Evolutionary conservation across 2,329 filamentous ascomycete genomes (phyloP).

Genomic region (Fragosphaeria purpurea): DNA sequence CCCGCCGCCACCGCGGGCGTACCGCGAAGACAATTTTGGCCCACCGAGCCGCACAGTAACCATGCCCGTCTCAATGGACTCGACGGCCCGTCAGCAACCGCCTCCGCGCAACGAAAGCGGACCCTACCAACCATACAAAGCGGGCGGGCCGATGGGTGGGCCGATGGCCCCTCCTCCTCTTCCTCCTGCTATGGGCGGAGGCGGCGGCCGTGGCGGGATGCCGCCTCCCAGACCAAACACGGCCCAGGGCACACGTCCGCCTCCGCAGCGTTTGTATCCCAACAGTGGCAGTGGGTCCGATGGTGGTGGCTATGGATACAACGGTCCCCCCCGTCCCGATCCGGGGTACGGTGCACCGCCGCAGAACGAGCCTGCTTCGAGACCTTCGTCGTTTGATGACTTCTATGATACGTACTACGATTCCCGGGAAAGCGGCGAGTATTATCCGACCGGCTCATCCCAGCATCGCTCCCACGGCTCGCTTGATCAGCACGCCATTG

Average conservation of each 20-base stretch:
- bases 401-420: constrained; percentile 48
- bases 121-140: constrained; percentile 30
- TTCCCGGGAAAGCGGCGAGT: constrained; percentile 17
- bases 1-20: constrained; percentile 17
- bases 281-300: not conserved
- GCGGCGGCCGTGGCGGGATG: constrained; percentile 13
- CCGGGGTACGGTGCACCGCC: constrained; percentile 27
- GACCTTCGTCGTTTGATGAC: constrained; percentile 34
- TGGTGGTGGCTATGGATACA: not conserved
- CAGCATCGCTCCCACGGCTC: constrained; percentile 30
- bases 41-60: constrained; percentile 51
- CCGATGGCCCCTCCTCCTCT: constrained; percentile 18
- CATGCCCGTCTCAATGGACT: constrained; percentile 41
- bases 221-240: constrained; percentile 44
- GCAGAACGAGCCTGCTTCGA: constrained; percentile 22
- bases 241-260: constrained; percentile 40
- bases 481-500: constrained; percentile 38
- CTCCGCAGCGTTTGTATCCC: constrained; percentile 40
- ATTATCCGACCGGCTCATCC: constrained; percentile 18
- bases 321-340: constrained; percentile 15
- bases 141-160: constrained; percentile 12
- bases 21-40: constrained; percentile 34
- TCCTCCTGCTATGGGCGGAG: constrained; percentile 20
- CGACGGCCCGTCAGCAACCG: constrained; percentile 25
- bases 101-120: constrained; percentile 26